Conservation (phyloP, 2,329 filamentous ascomycete genomes). For the Pochonia chlamydosporia region DNA sequence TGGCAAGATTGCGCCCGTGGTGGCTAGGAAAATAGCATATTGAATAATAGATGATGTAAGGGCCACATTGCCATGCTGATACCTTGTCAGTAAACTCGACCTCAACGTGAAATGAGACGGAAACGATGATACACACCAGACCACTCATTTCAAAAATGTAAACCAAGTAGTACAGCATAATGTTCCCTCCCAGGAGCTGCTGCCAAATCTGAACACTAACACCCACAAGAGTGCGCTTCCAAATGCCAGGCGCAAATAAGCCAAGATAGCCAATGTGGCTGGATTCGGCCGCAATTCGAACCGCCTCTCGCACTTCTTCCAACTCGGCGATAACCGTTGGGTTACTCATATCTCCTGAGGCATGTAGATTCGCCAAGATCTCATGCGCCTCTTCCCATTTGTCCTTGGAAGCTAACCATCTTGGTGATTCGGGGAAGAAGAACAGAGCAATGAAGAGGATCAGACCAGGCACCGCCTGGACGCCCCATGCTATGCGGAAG, state of each 20-base stretch:
- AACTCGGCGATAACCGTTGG: constrained; percentile 49
- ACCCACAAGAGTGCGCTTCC: constrained; percentile 51
- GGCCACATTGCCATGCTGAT: constrained; percentile 21
- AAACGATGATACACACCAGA: no score
- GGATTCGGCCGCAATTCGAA: no score
- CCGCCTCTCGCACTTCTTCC: constrained; percentile 29
- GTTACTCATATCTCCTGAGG: no score
- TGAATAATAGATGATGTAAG: constrained; percentile 48
- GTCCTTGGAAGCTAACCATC: constrained; percentile 65
- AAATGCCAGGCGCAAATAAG: constrained; percentile 30
- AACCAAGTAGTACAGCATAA: constrained; percentile 39
- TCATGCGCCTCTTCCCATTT: constrained; percentile 59
- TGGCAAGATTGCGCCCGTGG: constrained; percentile 42
- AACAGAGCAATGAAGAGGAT: constrained; percentile 50
- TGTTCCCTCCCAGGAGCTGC: constrained; percentile 55
- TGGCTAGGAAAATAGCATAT: constrained; percentile 50
- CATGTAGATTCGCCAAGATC: constrained; percentile 52
- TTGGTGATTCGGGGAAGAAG: constrained; percentile 59
- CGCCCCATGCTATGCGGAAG: constrained; percentile 60
- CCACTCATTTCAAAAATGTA: constrained; percentile 11
- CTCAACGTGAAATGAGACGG: no score
- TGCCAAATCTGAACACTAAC: constrained; percentile 56
- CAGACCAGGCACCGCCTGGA: constrained; percentile 49
- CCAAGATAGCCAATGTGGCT: background rate
- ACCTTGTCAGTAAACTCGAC: no score